These are phyloP conservation scores for Plasmodium vivax DNA, from an alignment of 169 alveolate species.

Conservation along the genomic window DNA sequence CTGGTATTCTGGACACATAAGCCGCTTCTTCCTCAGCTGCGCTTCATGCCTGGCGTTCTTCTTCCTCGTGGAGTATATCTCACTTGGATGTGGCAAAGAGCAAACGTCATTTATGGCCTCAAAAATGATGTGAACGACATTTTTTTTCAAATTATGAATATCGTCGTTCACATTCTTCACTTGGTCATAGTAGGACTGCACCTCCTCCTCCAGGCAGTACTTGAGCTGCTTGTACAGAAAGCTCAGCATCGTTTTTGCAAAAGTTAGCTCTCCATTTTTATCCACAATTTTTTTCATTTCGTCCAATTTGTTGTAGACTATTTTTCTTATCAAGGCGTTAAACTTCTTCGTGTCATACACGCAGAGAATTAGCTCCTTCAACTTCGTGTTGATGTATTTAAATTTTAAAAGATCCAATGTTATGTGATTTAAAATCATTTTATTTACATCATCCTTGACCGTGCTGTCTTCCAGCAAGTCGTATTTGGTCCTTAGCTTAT, in stretches of 20 bases:
- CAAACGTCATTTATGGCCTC: slow-evolving; percentile 40
- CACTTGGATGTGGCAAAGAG: slow-evolving; percentile 26
- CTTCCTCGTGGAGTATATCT: not conserved
- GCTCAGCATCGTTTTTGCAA: slow-evolving; percentile 58
- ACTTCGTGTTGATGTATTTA: slow-evolving; percentile 63
- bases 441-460: slow-evolving; percentile 51
- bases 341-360: slow-evolving; percentile 71
- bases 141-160: slow-evolving; percentile 47
- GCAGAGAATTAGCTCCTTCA: slow-evolving; percentile 58
- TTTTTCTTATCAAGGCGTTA: slow-evolving; percentile 49
- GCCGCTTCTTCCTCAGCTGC: slow-evolving; percentile 1
- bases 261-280: slow-evolving; percentile 50
- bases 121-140: slow-evolving; percentile 35
- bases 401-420: slow-evolving; percentile 66
- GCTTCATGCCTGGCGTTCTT: not conserved
- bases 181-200: slow-evolving; percentile 11
- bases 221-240: slow-evolving; percentile 60
- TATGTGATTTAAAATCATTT: slow-evolving; percentile 45
- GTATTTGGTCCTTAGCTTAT: slow-evolving; percentile 57
- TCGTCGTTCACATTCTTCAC: slow-evolving; percentile 59
- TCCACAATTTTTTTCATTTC: slow-evolving; percentile 52
- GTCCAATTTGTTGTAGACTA: slow-evolving; percentile 22
- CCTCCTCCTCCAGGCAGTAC: slow-evolving; percentile 58
- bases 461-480: slow-evolving; percentile 53
- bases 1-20: slow-evolving; percentile 27